These are phyloP conservation scores for Hemisphaericaspora xylofermentans DNA, from an alignment of 1,139 yeast species.

Conservation along the genomic window DNA sequence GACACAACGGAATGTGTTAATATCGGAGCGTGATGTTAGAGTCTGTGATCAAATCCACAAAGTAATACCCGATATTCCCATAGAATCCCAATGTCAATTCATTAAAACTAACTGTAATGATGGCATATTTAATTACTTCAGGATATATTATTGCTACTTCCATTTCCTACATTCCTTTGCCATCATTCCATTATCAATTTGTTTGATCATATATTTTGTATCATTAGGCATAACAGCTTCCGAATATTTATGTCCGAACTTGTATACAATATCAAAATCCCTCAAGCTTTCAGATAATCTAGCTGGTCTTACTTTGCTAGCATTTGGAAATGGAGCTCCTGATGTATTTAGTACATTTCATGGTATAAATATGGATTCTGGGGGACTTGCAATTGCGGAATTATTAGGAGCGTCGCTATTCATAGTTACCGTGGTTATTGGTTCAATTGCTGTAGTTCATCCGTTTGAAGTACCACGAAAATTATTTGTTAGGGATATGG, in stretches of 20 bases:
- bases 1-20: too few relatives aligned
- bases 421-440: slow-evolving; percentile 73
- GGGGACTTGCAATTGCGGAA: slow-evolving; percentile 84
- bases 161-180: slow-evolving; percentile 12
- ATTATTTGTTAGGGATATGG: slow-evolving; percentile 55
- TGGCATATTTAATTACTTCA: slow-evolving; percentile 44
- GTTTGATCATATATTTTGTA: slow-evolving; percentile 41
- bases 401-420: slow-evolving; percentile 82
- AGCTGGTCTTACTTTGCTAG: slow-evolving; percentile 84
- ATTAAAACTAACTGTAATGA: slow-evolving; percentile 38
- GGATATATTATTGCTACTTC: slow-evolving; percentile 37
- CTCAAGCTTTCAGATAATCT: slow-evolving; percentile 71
- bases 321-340: slow-evolving; percentile 91
- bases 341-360: slow-evolving; percentile 83
- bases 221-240: slow-evolving; percentile 74
- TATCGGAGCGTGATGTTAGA: background rate
- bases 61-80: too few relatives aligned
- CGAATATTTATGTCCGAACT: slow-evolving; percentile 72
- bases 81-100: slow-evolving; percentile 50
- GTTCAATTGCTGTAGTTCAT: slow-evolving; percentile 65
- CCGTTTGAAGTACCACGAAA: slow-evolving; percentile 60
- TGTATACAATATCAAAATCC: slow-evolving; percentile 57
- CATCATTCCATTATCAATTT: slow-evolving; percentile 18
- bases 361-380: slow-evolving; percentile 68
- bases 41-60: background rate